Percentiles rank a stretch among this genome's conserved stretches.
Evolutionary conservation across 306 rosid genomes (phyloP).

Genomic region (Cucumis cinereus): DNA sequence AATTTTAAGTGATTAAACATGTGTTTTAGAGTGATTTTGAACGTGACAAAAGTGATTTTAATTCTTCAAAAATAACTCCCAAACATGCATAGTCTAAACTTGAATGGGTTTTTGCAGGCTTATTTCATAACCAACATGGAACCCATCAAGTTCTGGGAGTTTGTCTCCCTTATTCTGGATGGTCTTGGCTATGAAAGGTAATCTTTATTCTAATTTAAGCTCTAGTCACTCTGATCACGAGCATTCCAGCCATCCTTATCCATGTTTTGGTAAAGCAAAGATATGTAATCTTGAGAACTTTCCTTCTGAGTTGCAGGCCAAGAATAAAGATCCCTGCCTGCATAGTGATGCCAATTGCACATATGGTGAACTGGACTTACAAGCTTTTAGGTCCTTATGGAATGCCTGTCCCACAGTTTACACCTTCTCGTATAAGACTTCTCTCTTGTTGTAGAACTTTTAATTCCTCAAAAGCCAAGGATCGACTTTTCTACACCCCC

Average conservation of each 20-base stretch:
- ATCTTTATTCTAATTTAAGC: neutral
- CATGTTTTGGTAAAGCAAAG: neutral
- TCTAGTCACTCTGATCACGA: neutral
- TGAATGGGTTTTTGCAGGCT: slow-evolving; percentile 47
- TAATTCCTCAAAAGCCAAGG: slow-evolving; percentile 78
- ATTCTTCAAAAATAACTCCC: too few relatives aligned
- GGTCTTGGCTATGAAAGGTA: slow-evolving; percentile 94
- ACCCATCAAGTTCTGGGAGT: slow-evolving; percentile 90
- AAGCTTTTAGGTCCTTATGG: slow-evolving; percentile 88
- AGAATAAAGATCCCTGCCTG: slow-evolving; percentile 66
- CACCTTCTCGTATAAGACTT: slow-evolving; percentile 91
- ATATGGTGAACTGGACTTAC: slow-evolving; percentile 60
- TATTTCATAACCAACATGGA: slow-evolving; percentile 94
- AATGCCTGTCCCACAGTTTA: slow-evolving; percentile 93
- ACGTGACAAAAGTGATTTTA: too few relatives aligned
- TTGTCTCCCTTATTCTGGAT: slow-evolving; percentile 59
- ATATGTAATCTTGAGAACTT: slow-evolving; percentile 1
- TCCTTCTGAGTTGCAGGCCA: slow-evolving; percentile 63
- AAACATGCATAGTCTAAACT: slow-evolving; percentile 3
- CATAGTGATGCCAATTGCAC: slow-evolving; percentile 82
- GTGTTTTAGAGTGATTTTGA: too few relatives aligned
- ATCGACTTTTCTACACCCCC: slow-evolving; percentile 67
- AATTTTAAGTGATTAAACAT: too few relatives aligned
- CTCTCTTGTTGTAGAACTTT: slow-evolving; percentile 76
- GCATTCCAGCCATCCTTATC: slow-evolving; percentile 7